Base-by-base conservation (phyloP, 2,329 filamentous ascomycete species). In the Aphanocladium album region DNA sequence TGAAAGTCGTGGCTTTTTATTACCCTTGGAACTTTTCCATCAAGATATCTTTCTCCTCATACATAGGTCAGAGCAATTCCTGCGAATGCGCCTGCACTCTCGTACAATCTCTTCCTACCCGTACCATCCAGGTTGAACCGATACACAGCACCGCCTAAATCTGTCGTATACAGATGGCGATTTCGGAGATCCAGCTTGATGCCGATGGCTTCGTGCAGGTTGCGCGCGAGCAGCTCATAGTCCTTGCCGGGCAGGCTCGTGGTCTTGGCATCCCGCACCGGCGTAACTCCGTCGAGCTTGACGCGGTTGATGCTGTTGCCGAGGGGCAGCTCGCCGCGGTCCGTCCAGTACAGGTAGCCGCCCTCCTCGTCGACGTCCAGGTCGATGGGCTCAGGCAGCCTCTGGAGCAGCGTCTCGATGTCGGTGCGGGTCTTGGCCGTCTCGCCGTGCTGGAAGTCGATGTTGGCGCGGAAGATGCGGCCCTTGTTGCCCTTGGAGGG, bases 271-370 rank as follows among this genome's bases (percentile, higher is more conserved):
- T 58, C 27, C 19, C 41, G 30, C 17, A 62, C 37, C 21, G 51
- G 57, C 19, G 33, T 53, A 6, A 64, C 17, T 9, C 57, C 53
- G 14, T 53, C 49, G 14, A 57, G 41, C 54, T 49, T 49, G 21
- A 57, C 43, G 9, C 54, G 30, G 66, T 85, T 83, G 61, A 87
- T 63, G 12, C 77, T 77, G 66, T 83, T 85, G 0, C 84, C 84
- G 9, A 70, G 67, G 0, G 83, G 83, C 1, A 80, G 69, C 63
- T 87, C 84, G 4, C 84, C 85, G 0, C 84, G 74, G 64, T 87
- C 84, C 0, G 84, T 85, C 84, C 84, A 87, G 68, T 83, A 87
- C 27, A 87, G 70, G 1, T 68, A 72, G 30, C 75, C 67, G 2
- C 68, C 67, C 0, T 73, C 70, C 14, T 76, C 74, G 17, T 86